Base-by-base conservation (phyloP, 2,329 filamentous ascomycete species). In the Periconia macrospinosa region DNA sequence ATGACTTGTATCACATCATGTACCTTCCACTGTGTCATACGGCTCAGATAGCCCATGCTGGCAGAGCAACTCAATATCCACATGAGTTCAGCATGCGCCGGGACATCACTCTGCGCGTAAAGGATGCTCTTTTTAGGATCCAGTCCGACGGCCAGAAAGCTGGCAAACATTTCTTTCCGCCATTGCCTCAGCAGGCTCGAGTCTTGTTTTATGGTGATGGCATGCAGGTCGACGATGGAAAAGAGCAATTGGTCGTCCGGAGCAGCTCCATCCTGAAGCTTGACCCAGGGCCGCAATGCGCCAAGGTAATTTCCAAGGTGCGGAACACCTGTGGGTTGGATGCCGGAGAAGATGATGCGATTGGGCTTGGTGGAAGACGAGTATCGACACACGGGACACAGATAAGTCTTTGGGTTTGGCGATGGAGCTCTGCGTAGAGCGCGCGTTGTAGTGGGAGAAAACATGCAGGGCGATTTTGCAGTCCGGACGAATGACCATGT, bases 1-100 rank as follows among this genome's bases (percentile, higher is more conserved):
- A 11, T 18, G 15, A 3, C 19, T 35, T 20, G 3, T 18, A 19
- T 20, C 10, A 19, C 30, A 42, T 37, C 8, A 18, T n/a, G 40
- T 68, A 91, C 91, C 86, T 99, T 99, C 92, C 94, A 99, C 75
- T 97, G 94, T 27, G 94, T 97, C 94, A 99, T 99, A n/a, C 94
- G 83, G 10, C 89, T 89, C n/a, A 99, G 79, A 75, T 96, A 96
- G 40, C 94, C 94, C 74, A 94, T 92, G 6, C 90, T 93, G 20
- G 94, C 90, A 49, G 90, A 89, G 61, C 92, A 97, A 69, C 91
- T 93, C 57, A 99, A 77, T 68, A 97, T 92, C 94, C 94, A 99
- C 90, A 96, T 96, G 58, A 99, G 81, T 74, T 97, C 92, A 3
- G 89, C 79, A 76, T 97, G 94, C 45, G 87, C 86, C 17, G 86